Base-by-base conservation (phyloP, 2,329 filamentous ascomycete species). In the Beauveria rudraprayagi region DNA sequence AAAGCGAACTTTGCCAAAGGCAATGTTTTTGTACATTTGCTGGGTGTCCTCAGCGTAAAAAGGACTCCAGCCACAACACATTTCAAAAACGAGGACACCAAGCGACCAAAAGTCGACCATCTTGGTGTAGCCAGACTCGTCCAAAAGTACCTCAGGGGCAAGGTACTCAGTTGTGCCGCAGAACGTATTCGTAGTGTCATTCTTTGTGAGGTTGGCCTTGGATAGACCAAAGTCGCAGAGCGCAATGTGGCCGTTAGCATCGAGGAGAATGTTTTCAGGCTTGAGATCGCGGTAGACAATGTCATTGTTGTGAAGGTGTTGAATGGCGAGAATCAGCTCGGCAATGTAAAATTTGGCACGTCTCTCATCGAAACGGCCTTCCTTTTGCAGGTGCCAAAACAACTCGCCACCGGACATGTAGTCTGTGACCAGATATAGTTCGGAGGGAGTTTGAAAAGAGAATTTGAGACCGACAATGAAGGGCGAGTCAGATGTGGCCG, bases 1-100 rank as follows among this genome's bases (percentile, higher is more conserved):
- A 74, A 99, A 99, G 63, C 94, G 84, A 62, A 99, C 94, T 73
- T 99, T 99, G 72, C 94, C 94, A 71, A 99, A 99, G 0, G 94
- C 94, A 72, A 99, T 99, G 78, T 99, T 99, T 81, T 99, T 99
- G 80, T 99, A 99, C 94, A 99, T 99, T 74, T 99, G 94, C 75
- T 99, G 94, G 0, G 94, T 99, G 71, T 99, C 94, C 71, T 99
- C 94, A 61, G 94, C 94, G 69, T 97, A 99, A 77, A 99, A 99
- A 0, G 94, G 94, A 69, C 92, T 97, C 94, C 94, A 99, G 40
- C 94, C 94, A 69, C 94, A 99, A 78, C 94, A 99, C 94, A 99
- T 99, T 75, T 99, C 94, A 69, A 99, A 99, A 1, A 99, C 94
- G 60, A 99, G 81, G 53, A 99, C 94, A 61, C 94, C 94, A 14